Evolutionary conservation across 2,329 filamentous ascomycete genomes (phyloP).

Genomic region (Nemania sp.): DNA sequence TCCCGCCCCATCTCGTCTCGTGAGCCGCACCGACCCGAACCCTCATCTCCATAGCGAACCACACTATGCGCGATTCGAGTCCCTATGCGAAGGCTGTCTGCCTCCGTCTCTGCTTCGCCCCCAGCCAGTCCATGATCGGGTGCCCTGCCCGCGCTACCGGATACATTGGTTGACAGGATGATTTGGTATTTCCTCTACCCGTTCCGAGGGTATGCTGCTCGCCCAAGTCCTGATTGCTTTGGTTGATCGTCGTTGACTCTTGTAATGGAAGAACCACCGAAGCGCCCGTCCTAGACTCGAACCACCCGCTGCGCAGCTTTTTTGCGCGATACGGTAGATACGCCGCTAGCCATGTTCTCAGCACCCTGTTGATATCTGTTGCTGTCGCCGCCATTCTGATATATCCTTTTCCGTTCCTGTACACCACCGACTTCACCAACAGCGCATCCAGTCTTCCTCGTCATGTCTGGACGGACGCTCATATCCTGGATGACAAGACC

Average conservation of each 20-base stretch:
- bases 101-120: slow-evolving; percentile 19
- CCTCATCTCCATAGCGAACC: slow-evolving; percentile 20
- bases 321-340: slow-evolving; percentile 73
- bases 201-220: slow-evolving; percentile 68
- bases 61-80: slow-evolving; percentile 33
- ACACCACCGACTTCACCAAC: slow-evolving; percentile 71
- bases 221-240: background rate
- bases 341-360: slow-evolving; percentile 73
- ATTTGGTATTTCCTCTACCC: slow-evolving; percentile 81
- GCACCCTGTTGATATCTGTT: slow-evolving; percentile 75
- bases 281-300: slow-evolving; percentile 66
- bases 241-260: slow-evolving; percentile 27
- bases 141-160: slow-evolving; percentile 22
- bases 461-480: slow-evolving; percentile 80
- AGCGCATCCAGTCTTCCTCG: slow-evolving; percentile 73
- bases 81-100: slow-evolving; percentile 27
- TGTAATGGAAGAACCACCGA: slow-evolving; percentile 66
- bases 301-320: slow-evolving; percentile 66
- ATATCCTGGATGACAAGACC: slow-evolving; percentile 60
- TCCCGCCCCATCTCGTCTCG: slow-evolving; percentile 13
- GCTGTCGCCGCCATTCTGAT: slow-evolving; percentile 70
- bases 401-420: slow-evolving; percentile 77
- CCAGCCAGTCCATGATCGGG: slow-evolving; percentile 16
- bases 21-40: slow-evolving; percentile 23
- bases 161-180: slow-evolving; percentile 50